Base-by-base conservation (phyloP, 1,284 basidiomycete species). In the Ganoderma meredithae region DNA sequence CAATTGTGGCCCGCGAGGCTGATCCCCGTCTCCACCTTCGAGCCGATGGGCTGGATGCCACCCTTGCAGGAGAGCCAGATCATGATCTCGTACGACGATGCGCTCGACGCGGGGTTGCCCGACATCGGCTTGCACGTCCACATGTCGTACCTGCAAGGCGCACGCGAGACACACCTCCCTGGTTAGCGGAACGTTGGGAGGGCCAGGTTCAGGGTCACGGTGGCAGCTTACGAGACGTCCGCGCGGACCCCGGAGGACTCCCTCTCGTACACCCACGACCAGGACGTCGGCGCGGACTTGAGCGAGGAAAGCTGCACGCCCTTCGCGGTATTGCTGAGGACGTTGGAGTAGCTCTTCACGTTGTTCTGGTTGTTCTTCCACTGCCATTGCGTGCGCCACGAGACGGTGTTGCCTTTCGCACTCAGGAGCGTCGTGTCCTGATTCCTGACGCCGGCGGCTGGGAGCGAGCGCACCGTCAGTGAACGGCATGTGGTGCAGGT, bases 21-120 rank as follows among this genome's bases (percentile, higher is more conserved):
- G 44, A 84, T 80, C 33, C 77, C 83, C 9, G 82, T 82, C 1
- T 77, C 77, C 62, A 83, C 81, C 69, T 84, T 83, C 36, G 84
- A 84, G 56, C 88, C 87, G 31, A 88, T 83, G 53, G 87, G 88
- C 71, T 86, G 83, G 64, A 88, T 85, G 25, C 86, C 85, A 76
- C 87, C 87, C n/a, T 82, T 80, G 49, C 86, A 83, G 62, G 87
- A 88, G 22, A 88, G 82, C 88, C 87, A 88, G 67, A 88, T 87
- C 87, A 88, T 89, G 69, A 88, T 87, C 73, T 88, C 87, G 71
- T 81, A 88, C 0, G 83, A 84, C 12, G 86, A 88, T 5, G 83
- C 81, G n/a, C n/a, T n/a, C 10, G 77, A 71, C 1, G 85, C 86
- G 12, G 87, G 83, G 0, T 75, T 69, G 56, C 86, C 87, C 13